These are phyloP conservation scores for Talaromyces atroroseus DNA, from an alignment of 2,329 filamentous ascomycete genomes.

Conservation along the genomic window DNA sequence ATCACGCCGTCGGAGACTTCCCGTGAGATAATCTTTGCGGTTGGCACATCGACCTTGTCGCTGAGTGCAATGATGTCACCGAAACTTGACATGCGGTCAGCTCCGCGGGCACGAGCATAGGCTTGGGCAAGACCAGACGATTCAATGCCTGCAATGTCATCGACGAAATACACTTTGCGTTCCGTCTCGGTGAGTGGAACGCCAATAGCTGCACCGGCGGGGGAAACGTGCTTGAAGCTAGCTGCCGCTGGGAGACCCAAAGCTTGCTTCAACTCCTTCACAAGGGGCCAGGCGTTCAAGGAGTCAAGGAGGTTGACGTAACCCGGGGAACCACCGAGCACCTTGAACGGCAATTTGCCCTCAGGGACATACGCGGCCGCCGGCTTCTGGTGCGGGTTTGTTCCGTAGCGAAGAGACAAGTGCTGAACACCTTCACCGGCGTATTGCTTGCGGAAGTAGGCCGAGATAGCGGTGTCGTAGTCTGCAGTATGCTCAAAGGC, in stretches of 20 bases:
- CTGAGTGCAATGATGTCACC: slow-evolving; percentile 94
- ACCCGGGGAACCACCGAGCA: slow-evolving; percentile 79
- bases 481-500: slow-evolving; percentile 97
- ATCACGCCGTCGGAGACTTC: slow-evolving; percentile 98
- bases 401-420: slow-evolving; percentile 82
- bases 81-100: slow-evolving; percentile 98
- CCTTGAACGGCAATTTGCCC: slow-evolving; percentile 84
- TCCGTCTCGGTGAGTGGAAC: slow-evolving; percentile 79
- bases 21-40: slow-evolving; percentile 94
- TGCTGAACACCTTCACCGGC: slow-evolving; percentile 79
- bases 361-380: slow-evolving; percentile 74
- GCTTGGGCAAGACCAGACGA: slow-evolving; percentile 82
- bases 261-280: slow-evolving; percentile 90
- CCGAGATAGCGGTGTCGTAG: slow-evolving; percentile 90
- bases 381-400: slow-evolving; percentile 97
- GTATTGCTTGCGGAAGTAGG: slow-evolving; percentile 97
- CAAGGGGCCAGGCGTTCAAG: slow-evolving; percentile 92
- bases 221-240: slow-evolving; percentile 98
- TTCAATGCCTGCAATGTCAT: slow-evolving; percentile 87
- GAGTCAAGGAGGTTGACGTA: slow-evolving; percentile 98
- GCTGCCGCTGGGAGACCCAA: slow-evolving; percentile 85
- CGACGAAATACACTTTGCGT: slow-evolving; percentile 97
- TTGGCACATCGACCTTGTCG: slow-evolving; percentile 82
- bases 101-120: slow-evolving; percentile 89
- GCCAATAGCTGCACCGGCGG: slow-evolving; percentile 90